These are phyloP conservation scores for Exophiala aquamarina DNA, from an alignment of 2,329 filamentous ascomycete genomes.

Conservation along the genomic window DNA sequence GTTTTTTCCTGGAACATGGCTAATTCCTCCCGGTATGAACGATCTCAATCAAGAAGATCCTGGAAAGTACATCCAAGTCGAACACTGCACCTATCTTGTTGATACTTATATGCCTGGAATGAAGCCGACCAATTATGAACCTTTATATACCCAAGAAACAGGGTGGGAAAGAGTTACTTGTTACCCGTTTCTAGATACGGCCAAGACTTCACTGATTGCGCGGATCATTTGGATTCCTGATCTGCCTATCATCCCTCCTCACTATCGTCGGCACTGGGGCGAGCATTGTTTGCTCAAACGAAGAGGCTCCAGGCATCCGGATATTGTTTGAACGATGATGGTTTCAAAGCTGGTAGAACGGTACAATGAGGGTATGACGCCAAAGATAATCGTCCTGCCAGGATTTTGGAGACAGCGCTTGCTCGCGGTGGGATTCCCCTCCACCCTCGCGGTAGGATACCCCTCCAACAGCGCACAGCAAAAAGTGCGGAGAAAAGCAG, in stretches of 20 bases:
- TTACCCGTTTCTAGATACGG: conserved; percentile 75
- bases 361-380: neutral
- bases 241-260: conserved; percentile 65
- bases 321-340: conserved; percentile 1
- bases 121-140: conserved; percentile 66
- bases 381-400: neutral
- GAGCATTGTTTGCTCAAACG: conserved; percentile 79
- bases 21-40: conserved; percentile 82
- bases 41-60: conserved; percentile 84
- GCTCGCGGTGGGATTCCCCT: conserved; percentile 13
- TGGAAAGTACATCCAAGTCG: conserved; percentile 77
- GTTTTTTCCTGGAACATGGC: conserved; percentile 80
- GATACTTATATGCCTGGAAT: conserved; percentile 75
- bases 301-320: conserved; percentile 32
- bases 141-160: conserved; percentile 72
- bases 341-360: neutral
- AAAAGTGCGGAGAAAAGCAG: conserved; percentile 9
- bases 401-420: neutral
- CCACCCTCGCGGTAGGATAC: conserved; percentile 1
- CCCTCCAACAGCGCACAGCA: neutral
- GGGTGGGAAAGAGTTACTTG: conserved; percentile 81
- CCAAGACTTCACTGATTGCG: conserved; percentile 69
- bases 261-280: conserved; percentile 76
- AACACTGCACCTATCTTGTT: conserved; percentile 77
- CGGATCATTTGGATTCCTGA: conserved; percentile 82